Conservation (phyloP, 2,329 filamentous ascomycete genomes). For the Hypoxylon sp. region DNA sequence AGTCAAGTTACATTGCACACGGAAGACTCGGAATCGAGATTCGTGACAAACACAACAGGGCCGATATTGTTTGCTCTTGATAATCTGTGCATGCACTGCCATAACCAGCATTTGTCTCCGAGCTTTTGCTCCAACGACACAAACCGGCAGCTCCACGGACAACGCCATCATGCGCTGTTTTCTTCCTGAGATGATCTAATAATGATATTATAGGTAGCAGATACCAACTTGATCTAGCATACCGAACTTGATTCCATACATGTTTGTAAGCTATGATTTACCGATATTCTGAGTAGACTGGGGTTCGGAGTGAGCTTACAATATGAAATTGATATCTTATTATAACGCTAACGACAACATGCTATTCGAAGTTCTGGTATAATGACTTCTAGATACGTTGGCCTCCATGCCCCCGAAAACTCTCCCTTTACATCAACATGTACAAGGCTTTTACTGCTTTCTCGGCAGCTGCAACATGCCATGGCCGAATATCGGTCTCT, state of each 20-base stretch:
- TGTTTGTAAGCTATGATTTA: neutral
- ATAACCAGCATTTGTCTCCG: neutral
- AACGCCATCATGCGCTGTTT: neutral
- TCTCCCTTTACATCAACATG: slow-evolving; percentile 69
- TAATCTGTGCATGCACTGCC: neutral
- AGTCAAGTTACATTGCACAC: neutral
- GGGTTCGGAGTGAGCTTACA: neutral
- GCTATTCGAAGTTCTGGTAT: slow-evolving; percentile 1
- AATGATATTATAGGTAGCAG: neutral
- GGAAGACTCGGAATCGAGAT: neutral
- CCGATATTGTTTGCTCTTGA: neutral
- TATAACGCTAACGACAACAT: slow-evolving; percentile 12
- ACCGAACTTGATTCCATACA: neutral
- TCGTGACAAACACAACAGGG: neutral
- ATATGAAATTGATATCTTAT: slow-evolving; percentile 22
- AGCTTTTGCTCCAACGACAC: neutral
- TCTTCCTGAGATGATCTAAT: neutral
- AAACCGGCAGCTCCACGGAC: too few relatives aligned
- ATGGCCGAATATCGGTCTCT: slow-evolving; percentile 76
- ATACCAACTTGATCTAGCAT: neutral
- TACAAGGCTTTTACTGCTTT: slow-evolving; percentile 77
- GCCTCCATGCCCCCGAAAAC: neutral
- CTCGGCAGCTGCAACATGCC: slow-evolving; percentile 82
- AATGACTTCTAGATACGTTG: slow-evolving; percentile 8
- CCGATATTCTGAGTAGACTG: neutral